Evolutionary conservation across 805 yeast species (phyloP), one percentile per base, ranked within the genome.

Genomic region (Yarrowia divulgata): DNA sequence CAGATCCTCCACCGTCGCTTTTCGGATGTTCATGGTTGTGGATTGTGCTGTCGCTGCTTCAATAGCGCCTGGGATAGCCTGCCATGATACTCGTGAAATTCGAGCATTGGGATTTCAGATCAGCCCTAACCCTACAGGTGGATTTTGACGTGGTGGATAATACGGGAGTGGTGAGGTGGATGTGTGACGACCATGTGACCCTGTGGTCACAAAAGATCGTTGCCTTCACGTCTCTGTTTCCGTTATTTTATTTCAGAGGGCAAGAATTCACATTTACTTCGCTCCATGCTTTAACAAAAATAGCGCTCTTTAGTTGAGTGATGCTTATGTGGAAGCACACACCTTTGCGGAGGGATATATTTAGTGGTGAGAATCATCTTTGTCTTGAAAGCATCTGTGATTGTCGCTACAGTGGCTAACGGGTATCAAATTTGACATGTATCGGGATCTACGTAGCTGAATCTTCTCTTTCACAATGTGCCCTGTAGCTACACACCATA

Each of bases 1-100:
- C 69, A 93, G 84, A 79, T 94, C 99, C 54, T 85, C 84, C 43
- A 91, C 87, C 32, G 91, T 90, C 37, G 98, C 98, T 74, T 87
- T 89, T 77, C 99, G 86, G 70, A 94, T 91, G 14, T 92, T 90
- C 74, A 94, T 88, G 75, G 72, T 77, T 29, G 60, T 29, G 23
- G 57, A 52, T 52, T 9, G 43, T 54, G 58, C n/a, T 54, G 60
- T 39, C 60, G 60, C 45, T 39, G 32, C 23, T 37, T 18, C 13
- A 37, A 34, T 34, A 16, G 7, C 50, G 34, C 29, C 40, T 29
- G 52, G 29, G 29, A 23, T 23, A 23, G 2, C 12, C 10, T 13
- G 23, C 14, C 54, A 6, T n/a, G n/a, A n/a, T 34, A 34, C 16
- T 8, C 45, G 8, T 54, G 60, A 37, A 37, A 54, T 54, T 39